These are phyloP conservation scores for Capsicum rhomboideum DNA, from an alignment of 257 asterid genomes.

Conservation along the genomic window DNA sequence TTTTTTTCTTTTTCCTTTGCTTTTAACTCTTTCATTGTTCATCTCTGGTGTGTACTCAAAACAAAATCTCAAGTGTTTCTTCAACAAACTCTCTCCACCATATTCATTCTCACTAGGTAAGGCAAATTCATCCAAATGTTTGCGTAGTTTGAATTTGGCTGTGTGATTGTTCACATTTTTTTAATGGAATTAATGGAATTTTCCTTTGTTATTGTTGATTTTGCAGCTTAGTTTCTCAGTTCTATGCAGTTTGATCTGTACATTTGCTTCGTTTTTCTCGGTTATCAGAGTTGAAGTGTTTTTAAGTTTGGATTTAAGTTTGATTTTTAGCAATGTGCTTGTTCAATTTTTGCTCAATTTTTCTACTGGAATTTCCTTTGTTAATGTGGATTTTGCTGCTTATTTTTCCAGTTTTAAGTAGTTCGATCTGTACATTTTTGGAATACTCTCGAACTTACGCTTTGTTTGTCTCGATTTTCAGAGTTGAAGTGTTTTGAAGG, in stretches of 20 bases:
- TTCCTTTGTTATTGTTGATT: neutral
- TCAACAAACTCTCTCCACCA: neutral
- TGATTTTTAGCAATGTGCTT: neutral
- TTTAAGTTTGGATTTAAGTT: no score
- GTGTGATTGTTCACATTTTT: neutral
- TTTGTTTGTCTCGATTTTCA: neutral
- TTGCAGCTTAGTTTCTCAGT: neutral
- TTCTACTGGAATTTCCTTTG: neutral
- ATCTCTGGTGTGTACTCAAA: neutral
- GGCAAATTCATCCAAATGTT: neutral
- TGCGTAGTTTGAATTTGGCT: neutral
- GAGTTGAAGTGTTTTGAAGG: no score
- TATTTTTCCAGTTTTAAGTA: neutral
- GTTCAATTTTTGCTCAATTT: neutral
- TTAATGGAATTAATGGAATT: neutral
- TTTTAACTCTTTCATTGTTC: neutral
- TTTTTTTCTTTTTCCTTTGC: neutral
- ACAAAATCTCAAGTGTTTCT: neutral
- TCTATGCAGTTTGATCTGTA: conserved; percentile 17
- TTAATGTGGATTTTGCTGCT: neutral
- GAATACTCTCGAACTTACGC: neutral
- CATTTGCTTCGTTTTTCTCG: neutral
- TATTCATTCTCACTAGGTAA: neutral
- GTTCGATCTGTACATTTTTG: conserved; percentile 20
- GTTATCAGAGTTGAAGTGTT: no score